These are phyloP conservation scores for Chaetothyriales sp. DNA, from an alignment of 2,329 filamentous ascomycete genomes.

Conservation along the genomic window DNA sequence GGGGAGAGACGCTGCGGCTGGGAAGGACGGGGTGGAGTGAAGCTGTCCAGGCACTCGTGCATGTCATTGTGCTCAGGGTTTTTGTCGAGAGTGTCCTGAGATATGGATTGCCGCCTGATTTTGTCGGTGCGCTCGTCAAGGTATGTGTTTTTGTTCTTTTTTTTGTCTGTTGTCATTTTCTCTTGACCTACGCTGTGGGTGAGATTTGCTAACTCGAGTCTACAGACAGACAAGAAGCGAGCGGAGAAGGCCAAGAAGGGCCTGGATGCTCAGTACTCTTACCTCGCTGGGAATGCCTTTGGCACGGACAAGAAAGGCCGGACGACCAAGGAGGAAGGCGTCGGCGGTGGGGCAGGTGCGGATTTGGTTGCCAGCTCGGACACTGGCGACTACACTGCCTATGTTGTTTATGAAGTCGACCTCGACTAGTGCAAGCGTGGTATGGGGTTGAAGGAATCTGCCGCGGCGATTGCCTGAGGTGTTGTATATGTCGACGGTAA, in stretches of 20 bases:
- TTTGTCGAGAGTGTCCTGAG: constrained; percentile 97
- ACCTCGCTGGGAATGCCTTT: constrained; percentile 88
- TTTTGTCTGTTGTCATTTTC: neutral
- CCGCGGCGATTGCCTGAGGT: too few species aligned
- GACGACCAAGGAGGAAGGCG: constrained; percentile 76
- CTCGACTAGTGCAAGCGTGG: constrained; percentile 35
- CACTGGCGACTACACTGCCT: constrained; percentile 78
- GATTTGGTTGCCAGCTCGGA: constrained; percentile 53
- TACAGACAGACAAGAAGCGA: constrained; percentile 57
- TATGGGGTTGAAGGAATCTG: too few species aligned
- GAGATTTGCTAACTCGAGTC: neutral
- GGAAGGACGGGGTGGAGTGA: constrained; percentile 91
- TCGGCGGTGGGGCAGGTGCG: constrained; percentile 42
- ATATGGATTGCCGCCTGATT: constrained; percentile 84
- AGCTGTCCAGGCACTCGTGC: constrained; percentile 89
- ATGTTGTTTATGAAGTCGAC: constrained; percentile 93
- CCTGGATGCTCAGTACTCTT: constrained; percentile 74
- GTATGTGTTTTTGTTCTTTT: constrained; percentile 37
- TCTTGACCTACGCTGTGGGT: neutral
- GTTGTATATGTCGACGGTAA: too few species aligned
- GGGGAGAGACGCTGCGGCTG: constrained; percentile 78
- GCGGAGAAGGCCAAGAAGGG: constrained; percentile 65
- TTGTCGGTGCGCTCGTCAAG: constrained; percentile 71
- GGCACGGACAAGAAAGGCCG: constrained; percentile 86
- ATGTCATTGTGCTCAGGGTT: constrained; percentile 77